Evolutionary conservation across 2,329 filamentous ascomycete species (phyloP).

Genomic region (Bipolaris bicolor): DNA sequence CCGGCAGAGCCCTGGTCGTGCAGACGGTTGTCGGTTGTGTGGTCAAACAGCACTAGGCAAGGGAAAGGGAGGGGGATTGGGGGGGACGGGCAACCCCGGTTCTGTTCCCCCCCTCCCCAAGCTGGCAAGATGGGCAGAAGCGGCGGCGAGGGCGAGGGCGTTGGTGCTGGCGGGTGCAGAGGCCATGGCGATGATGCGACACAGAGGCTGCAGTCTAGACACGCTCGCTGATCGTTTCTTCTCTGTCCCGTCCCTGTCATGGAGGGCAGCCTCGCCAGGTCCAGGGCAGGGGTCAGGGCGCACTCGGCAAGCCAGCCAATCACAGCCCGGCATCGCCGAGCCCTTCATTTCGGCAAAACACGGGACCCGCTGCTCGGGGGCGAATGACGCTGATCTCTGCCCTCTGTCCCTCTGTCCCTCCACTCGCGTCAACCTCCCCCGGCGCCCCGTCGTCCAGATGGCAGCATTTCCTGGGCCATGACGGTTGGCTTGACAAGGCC

Average conservation of each 20-base stretch:
- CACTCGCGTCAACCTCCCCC: slow-evolving; percentile 4
- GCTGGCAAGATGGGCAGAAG: neutral
- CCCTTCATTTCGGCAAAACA: slow-evolving; percentile 27
- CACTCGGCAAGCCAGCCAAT: slow-evolving; percentile 21
- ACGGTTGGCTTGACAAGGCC: too few relatives aligned
- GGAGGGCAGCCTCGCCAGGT: neutral
- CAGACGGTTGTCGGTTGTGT: slow-evolving; percentile 26
- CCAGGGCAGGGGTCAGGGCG: neutral
- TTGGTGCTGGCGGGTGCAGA: too few relatives aligned
- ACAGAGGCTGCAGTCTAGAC: neutral
- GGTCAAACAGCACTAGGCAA: slow-evolving; percentile 28
- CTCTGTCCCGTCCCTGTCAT: neutral
- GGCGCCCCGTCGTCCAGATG: too few relatives aligned
- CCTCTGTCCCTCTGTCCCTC: slow-evolving; percentile 13
- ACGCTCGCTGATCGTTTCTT: neutral
- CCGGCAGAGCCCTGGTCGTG: slow-evolving; percentile 20
- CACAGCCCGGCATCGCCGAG: slow-evolving; percentile 14
- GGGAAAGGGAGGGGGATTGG: slow-evolving; percentile 3
- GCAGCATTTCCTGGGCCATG: too few relatives aligned
- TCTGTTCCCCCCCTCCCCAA: neutral
- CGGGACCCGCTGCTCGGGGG: slow-evolving; percentile 10
- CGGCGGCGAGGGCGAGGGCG: too few relatives aligned
- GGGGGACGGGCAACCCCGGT: slow-evolving; percentile 1
- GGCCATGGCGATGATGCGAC: slow-evolving; percentile 3
- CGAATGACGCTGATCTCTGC: slow-evolving; percentile 15